Evolutionary conservation across 2,329 filamentous ascomycete species (phyloP), one percentile per base, ranked within the genome.

Genomic region (Xylogone sp.): DNA sequence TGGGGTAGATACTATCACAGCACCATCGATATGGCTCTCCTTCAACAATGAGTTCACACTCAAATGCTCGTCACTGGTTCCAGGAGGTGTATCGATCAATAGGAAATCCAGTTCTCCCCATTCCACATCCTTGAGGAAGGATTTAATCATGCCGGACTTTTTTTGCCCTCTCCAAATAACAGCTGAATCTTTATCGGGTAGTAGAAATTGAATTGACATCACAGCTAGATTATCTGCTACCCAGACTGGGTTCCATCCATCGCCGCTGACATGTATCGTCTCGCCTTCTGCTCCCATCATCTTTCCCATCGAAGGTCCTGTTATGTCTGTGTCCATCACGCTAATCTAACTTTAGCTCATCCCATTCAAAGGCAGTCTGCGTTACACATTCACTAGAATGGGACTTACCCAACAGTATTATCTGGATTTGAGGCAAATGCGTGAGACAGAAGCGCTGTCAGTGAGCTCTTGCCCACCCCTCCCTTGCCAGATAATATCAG

Each of bases 281-380:
- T 99, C 93, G 21, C 83, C 75, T 70, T 97, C 92, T 1, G 97
- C 93, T 29, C 94, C 94, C 86, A 99, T 92, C 93, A 99, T 97
- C 74, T 97, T 97, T 19, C 94, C 94, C 63, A 99, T 97, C 57
- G 85, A 90, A 1, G 94, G 94, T 0, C 94, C 94, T 71, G 91
- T 97, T 56, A 99, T 96, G 69, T 99, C 94, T 6, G 94, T 95
- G 71, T 99, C 94, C 90, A 97, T 97, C 61, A 99, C 86, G 19
- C 93, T 27, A 27, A 27, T 27, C 24, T 6, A 6, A 27, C 10
- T 6, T 27, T 27, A 27, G 24, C 24, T 27, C 5, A n/a, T n/a
- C n/a, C n/a, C n/a, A n/a, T n/a, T n/a, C n/a, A n/a, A n/a, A n/a
- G n/a, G n/a, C n/a, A n/a, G n/a, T n/a, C n/a, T n/a, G n/a, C n/a